Evolutionary conservation across 257 asterid genomes (phyloP), one percentile per base, ranked within the genome.

Genomic region (Solanum etuberosum): DNA sequence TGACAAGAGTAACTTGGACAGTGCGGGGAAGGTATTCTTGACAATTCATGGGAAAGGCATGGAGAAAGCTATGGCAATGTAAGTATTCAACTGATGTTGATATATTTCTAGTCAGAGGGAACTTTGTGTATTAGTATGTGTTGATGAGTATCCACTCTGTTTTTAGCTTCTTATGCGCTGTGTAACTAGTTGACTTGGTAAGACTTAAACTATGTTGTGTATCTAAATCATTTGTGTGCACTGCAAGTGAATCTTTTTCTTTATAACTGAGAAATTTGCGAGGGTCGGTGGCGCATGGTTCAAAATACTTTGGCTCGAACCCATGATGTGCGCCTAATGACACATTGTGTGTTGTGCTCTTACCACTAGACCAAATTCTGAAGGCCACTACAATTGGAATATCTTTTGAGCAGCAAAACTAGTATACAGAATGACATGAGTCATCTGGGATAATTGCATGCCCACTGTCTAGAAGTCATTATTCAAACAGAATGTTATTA

Each of bases 1-100:
- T 86, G 98, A 95, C 88, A 87, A 93, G 40, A 89, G 86, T 87
- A 93, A 94, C 86, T 87, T 90, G 21, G 97, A 93, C 76, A 88
- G 83, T 86, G 97, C 94, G 21, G 92, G 92, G 25, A 77, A 63
- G 65, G 88, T 91, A 65, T 93, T 89, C 32, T 38, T 90, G 87
- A 89, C 78, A 20, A 77, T 91, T 89, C 95, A 82, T 77, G 74
- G 77, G 70, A 87, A 89, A 65, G 77, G 86, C 18, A 31, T 40
- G 37, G 89, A 89, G 86, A 70, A 84, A 51, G 88, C 88, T 68
- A 12, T 87, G 89, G 85, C 87, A 4, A 89, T 92, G 90, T 94
- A 92, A 92, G 93, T 90, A 72, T 15, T 27, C 72, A 43, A 76
- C 87, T 87, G 85, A 25, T 87, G 67, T 61, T 85, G 34, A 23